These are phyloP conservation scores for Pythium oligandrum DNA, from an alignment of 352 stramenopile genomes.

Conservation along the genomic window DNA sequence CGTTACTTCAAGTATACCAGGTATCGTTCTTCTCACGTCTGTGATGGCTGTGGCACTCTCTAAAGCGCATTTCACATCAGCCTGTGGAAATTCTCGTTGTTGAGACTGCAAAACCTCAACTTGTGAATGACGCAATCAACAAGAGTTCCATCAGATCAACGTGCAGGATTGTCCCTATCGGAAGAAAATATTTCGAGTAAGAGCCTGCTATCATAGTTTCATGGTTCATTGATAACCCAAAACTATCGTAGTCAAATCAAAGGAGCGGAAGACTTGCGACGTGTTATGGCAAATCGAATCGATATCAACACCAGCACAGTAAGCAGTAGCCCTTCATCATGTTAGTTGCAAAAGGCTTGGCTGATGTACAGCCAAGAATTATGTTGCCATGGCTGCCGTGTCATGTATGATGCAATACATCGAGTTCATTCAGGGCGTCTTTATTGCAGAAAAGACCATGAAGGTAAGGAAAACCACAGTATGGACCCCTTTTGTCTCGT, in stretches of 20 bases:
- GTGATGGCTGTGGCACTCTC: no score
- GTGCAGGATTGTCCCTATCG: constrained; percentile 62
- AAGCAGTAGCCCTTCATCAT: not conserved
- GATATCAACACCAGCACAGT: constrained; percentile 81
- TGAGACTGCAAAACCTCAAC: constrained; percentile 44
- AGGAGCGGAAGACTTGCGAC: constrained; percentile 78
- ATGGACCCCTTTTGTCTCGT: no score
- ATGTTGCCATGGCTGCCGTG: constrained; percentile 77
- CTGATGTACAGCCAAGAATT: constrained; percentile 76
- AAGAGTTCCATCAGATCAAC: constrained; percentile 49
- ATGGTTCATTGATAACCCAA: no score
- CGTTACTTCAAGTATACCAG: constrained; percentile 67
- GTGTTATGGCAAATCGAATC: constrained; percentile 75
- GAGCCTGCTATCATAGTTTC: no score
- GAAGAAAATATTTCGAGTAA: constrained; percentile 78
- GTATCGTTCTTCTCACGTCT: no score
- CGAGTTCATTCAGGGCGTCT: constrained; percentile 82
- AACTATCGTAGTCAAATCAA: constrained; percentile 84
- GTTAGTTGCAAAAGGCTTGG: no score
- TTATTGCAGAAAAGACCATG: constrained; percentile 73
- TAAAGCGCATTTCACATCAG: no score
- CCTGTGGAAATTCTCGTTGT: constrained; percentile 73
- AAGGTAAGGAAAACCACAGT: no score
- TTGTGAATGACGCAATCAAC: constrained; percentile 66
- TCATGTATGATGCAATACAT: constrained; percentile 82